Percentiles rank a stretch among this genome's conserved stretches.
Evolutionary conservation across 2,329 filamentous ascomycete genomes (phyloP).

Genomic region (Amauroascus niger): DNA sequence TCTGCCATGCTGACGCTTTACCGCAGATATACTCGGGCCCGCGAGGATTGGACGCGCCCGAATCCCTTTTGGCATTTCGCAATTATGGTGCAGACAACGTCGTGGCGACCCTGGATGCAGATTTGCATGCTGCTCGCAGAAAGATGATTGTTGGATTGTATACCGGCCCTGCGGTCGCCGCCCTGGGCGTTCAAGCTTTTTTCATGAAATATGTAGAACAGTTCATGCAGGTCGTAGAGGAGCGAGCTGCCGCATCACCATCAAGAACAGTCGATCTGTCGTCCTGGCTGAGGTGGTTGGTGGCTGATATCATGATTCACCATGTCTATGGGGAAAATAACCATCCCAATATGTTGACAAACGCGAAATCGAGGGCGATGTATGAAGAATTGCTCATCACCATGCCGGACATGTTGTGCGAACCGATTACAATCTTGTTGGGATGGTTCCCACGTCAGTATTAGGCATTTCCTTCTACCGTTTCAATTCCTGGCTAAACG

Average conservation of each 20-base stretch:
- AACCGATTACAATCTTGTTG: constrained; percentile 7
- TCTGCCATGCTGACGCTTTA: constrained; percentile 18
- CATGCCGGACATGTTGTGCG: neutral
- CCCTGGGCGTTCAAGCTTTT: constrained; percentile 10
- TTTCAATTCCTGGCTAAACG: too few relatives aligned
- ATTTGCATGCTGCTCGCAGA: constrained; percentile 16
- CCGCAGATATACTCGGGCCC: constrained; percentile 17
- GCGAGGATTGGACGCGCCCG: constrained; percentile 12
- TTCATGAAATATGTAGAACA: constrained; percentile 13
- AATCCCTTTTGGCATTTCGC: constrained; percentile 11
- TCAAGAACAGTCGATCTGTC: constrained; percentile 14
- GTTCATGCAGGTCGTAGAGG: constrained; percentile 14
- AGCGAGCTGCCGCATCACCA: constrained; percentile 5
- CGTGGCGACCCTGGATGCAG: constrained; percentile 16
- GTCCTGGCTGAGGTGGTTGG: constrained; percentile 16
- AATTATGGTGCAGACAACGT: constrained; percentile 17
- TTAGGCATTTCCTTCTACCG: neutral
- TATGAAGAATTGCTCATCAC: constrained; percentile 12
- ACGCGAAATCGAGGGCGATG: constrained; percentile 12
- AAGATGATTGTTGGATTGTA: constrained; percentile 15
- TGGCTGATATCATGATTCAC: constrained; percentile 17
- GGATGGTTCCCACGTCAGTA: constrained; percentile 16
- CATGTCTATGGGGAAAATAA: constrained; percentile 12
- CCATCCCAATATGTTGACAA: constrained; percentile 12
- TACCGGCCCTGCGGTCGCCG: constrained; percentile 12